Evolutionary conservation across 768 basidiomycete species (phyloP).

Genomic region (Lactarius sp.): DNA sequence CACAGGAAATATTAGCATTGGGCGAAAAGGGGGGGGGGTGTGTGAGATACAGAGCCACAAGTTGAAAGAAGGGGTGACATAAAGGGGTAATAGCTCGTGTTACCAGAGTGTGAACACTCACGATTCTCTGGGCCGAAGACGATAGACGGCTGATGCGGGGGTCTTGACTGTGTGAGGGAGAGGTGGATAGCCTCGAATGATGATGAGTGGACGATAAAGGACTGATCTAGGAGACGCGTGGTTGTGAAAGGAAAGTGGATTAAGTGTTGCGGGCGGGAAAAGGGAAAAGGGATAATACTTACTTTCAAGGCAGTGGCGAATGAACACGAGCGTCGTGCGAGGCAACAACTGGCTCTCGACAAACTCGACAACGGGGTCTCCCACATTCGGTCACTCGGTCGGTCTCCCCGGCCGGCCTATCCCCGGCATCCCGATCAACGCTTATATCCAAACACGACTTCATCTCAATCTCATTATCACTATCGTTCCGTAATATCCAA

Average conservation of each 20-base stretch:
- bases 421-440: background rate
- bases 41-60: background rate
- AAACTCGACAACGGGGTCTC: constrained; percentile 17
- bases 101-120: constrained; percentile 8
- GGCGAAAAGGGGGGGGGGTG: background rate
- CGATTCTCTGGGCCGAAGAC: constrained; percentile 17
- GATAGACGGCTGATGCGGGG: constrained; percentile 17
- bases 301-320: constrained; percentile 12
- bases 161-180: constrained; percentile 8
- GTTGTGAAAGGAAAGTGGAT: background rate
- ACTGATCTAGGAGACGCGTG: constrained; percentile 10
- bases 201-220: constrained; percentile 21
- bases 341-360: constrained; percentile 19
- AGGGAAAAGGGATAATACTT: constrained; percentile 6
- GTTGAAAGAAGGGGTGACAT: background rate
- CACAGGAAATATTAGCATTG: constrained; percentile 3
- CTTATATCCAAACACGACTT: no score
- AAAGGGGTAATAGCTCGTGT: background rate
- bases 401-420: constrained; percentile 21
- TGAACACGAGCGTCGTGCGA: constrained; percentile 26
- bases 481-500: constrained; percentile 9
- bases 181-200: constrained; percentile 9
- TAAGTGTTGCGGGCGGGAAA: background rate
- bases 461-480: background rate
- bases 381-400: constrained; percentile 11